These are phyloP conservation scores for Spathaspora boniae DNA, from an alignment of 805 yeast species.

Conservation along the genomic window DNA sequence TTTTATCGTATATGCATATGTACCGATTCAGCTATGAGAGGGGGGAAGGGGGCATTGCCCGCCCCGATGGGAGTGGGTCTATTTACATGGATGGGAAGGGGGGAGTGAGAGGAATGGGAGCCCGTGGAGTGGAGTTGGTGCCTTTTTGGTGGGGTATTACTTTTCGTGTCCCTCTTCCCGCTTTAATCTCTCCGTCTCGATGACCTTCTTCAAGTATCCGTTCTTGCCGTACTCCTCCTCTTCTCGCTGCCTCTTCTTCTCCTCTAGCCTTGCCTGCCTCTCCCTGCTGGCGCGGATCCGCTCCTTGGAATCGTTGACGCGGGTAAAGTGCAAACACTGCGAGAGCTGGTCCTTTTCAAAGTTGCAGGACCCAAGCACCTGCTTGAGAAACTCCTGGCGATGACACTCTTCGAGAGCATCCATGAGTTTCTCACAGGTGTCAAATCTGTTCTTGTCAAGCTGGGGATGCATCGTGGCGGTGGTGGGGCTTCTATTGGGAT, in stretches of 20 bases:
- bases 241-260: conserved; percentile 56
- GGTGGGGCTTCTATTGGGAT: not conserved
- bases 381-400: conserved; percentile 58
- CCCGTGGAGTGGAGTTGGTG: too few relatives aligned
- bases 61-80: too few relatives aligned
- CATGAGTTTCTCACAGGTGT: conserved; percentile 72
- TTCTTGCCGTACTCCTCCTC: conserved; percentile 83
- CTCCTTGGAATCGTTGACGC: conserved; percentile 59
- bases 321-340: conserved; percentile 75
- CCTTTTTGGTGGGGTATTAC: not conserved
- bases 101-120: too few relatives aligned
- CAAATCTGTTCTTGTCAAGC: conserved; percentile 40
- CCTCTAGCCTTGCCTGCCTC: conserved; percentile 52
- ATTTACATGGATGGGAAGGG: too few relatives aligned
- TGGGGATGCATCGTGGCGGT: conserved; percentile 39
- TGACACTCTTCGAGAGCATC: conserved; percentile 91
- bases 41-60: too few relatives aligned
- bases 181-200: conserved; percentile 37
- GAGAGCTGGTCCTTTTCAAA: conserved; percentile 75
- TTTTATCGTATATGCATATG: too few relatives aligned
- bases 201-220: conserved; percentile 59
- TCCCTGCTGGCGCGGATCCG: conserved; percentile 52
- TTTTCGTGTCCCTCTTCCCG: conserved; percentile 1
- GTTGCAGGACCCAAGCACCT: conserved; percentile 82
- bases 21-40: too few relatives aligned